Evolutionary conservation across 2,329 filamentous ascomycete genomes (phyloP), one percentile per base, ranked within the genome.

Genomic region (Calcarisporium arbuscula): DNA sequence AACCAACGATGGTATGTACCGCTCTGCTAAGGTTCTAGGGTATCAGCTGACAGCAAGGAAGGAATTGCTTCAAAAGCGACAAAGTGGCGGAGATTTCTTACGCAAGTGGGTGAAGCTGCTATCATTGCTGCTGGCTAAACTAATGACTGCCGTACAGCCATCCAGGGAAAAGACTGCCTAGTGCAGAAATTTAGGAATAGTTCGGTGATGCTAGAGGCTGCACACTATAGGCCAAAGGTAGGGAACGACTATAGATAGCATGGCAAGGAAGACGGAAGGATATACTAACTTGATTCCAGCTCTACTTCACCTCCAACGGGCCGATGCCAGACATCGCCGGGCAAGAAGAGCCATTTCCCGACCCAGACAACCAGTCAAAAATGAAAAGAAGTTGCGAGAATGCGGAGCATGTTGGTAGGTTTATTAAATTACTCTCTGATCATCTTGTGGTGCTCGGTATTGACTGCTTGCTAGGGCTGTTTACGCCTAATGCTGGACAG

Each of bases 131-230:
- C n/a, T n/a, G n/a, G n/a, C n/a, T n/a, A 2, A 10, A 27, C 39
- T 50, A 15, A 51, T 64, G 36, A 65, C 32, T 34, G 36, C 8
- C 10, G 15, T 31, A 27, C 38, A 88, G 84, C 89, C 10, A 90
- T 95, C 40, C 92, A 98, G 65, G 92, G 92, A 29, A 82, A 83
- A 43, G 88, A 95, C 52, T 90, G 86, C 44, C 70, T 96, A 0
- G 77, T 95, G 6, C 85, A 94, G 57, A 95, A 96, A 55, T 98
- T 98, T 53, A 81, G 92, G 22, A 98, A 98, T 64, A 95, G 87
- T 25, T 90, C 87, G 0, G 88, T 98, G 19, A 95, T 96, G 87
- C 69, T 90, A 1, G 89, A 96, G 60, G 75, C 80, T 9, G 69
- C 77, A 1, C 79, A 82, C 34, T 94, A 87, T 50, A 80, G 87